Percentiles rank a stretch among this genome's conserved stretches.
These are phyloP conservation scores for Candida sp. DNA, from an alignment of 1,139 yeast species.

Conservation along the genomic window DNA sequence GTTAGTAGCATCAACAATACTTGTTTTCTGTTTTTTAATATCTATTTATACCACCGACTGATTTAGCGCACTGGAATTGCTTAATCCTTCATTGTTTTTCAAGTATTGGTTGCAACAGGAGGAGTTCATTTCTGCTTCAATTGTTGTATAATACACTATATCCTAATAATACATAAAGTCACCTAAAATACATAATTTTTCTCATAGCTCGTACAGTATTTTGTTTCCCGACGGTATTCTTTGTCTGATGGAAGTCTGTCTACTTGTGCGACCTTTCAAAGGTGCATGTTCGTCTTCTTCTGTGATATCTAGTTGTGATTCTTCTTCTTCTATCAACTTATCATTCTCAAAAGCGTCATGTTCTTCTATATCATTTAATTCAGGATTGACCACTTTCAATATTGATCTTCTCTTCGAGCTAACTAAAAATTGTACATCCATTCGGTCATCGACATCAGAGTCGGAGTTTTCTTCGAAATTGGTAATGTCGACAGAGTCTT, in stretches of 20 bases:
- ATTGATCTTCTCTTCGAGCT: constrained; percentile 66
- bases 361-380: constrained; percentile 17
- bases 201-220: constrained; percentile 3
- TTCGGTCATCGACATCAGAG: constrained; percentile 35
- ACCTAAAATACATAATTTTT: neutral
- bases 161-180: neutral
- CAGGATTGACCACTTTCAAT: constrained; percentile 66
- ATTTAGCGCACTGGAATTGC: neutral
- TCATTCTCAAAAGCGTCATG: constrained; percentile 5
- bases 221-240: constrained; percentile 28
- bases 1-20: too few relatives aligned
- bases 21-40: too few relatives aligned
- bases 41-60: neutral
- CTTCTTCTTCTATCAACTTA: constrained; percentile 4
- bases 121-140: too few relatives aligned
- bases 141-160: constrained; percentile 1
- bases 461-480: constrained; percentile 10
- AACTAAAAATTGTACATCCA: constrained; percentile 74
- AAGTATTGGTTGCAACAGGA: too few relatives aligned
- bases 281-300: neutral
- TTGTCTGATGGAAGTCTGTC: constrained; percentile 16
- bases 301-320: constrained; percentile 2
- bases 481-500: neutral
- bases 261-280: constrained; percentile 4
- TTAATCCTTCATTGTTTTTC: neutral